phyloP scores from a whole-genome alignment of 2,329 filamentous ascomycete genomes.

The Juglanconis sp. region DNA sequence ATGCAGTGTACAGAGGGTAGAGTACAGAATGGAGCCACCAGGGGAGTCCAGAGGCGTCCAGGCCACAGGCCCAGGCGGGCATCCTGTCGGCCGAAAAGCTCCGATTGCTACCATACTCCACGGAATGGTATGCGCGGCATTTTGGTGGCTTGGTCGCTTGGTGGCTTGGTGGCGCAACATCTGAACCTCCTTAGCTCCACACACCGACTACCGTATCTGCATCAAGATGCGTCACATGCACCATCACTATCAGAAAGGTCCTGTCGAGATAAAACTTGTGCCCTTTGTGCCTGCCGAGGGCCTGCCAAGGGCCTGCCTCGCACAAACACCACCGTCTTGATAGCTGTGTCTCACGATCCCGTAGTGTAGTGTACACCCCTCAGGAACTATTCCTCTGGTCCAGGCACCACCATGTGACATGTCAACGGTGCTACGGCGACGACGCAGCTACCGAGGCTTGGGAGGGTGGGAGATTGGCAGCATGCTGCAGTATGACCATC shows the following conservation, averaged over 20 bases:
- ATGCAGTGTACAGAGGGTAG: background rate
- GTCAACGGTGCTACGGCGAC: background rate
- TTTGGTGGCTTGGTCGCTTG: background rate
- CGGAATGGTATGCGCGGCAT: constrained; percentile 2
- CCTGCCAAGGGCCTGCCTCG: background rate
- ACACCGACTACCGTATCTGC: constrained; percentile 14
- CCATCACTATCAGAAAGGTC: background rate
- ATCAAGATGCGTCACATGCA: constrained; percentile 16
- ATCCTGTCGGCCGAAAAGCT: constrained; percentile 12
- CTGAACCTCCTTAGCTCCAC: constrained; percentile 11
- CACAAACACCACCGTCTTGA: background rate
- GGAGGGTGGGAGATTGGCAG: background rate
- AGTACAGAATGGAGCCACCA: no score
- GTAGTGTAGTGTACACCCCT: background rate
- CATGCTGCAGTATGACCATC: background rate
- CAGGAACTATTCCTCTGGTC: no score
- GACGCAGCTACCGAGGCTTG: background rate
- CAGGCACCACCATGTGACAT: background rate
- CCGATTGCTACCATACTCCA: constrained; percentile 4
- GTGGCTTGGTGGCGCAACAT: background rate
- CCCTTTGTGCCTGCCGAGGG: background rate
- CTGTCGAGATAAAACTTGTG: background rate
- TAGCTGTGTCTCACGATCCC: background rate
- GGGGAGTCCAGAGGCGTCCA: no score
- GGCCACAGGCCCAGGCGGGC: background rate